Base-by-base conservation (phyloP, 1,139 yeast genomes). In the Yamadazyma triangularis region DNA sequence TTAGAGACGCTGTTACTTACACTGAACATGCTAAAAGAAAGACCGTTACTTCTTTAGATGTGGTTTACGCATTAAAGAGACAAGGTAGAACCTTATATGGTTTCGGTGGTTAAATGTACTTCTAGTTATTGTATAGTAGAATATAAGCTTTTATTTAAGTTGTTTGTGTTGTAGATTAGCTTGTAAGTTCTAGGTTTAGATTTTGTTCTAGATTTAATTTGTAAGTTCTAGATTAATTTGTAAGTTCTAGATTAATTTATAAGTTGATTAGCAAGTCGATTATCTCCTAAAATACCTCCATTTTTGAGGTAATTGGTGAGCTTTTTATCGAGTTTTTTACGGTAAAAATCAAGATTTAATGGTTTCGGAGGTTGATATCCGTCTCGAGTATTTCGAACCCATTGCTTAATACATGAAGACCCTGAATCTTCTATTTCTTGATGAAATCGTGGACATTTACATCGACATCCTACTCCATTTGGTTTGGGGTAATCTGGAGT, bases 11-110 rank as follows among this genome's bases (percentile, higher is more conserved):
- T 56, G 96, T 91, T 56, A 88, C 96, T 57, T 91, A 91, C 77
- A 91, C 98, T 53, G 97, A 91, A 74, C 97, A 91, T 81, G 97
- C 97, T 60, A 91, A 91, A 91, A 88, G 98, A 82, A 91, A 91
- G 88, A 91, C 98, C 48, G 48, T 43, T 37, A 44, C 48, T 36
- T 44, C 48, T 36, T 43, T 44, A 31, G 48, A 44, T 41, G 49
- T 48, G 52, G 48, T 44, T 36, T 43, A 44, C 34, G 48, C 48
- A 34, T 44, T 43, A 29, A 44, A 91, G 93, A 88, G 98, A 83
- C 97, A 91, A 77, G 98, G 98, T 65, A 87, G 97, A 77, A 91
- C 98, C 76, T 84, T 91, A 73, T 91, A 91, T 69, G 98, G 98
- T 87, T 91, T 91, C 85, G 97, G 97, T 76, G 97, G 96, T 81